These are phyloP conservation scores for barley (Hordeum vulgare) DNA, from an alignment of 176 grass and related monocot species.

Conservation along the genomic window MorexV3_pseudomolecules_assembly NC_058523.1:548299919-548300418, in stretches of 20 bases:
- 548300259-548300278: conserved; percentile 19
- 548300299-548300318: background rate
- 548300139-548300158: background rate
- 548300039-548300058: no score
- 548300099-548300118: no score
- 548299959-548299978: no score
- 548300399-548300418: background rate
- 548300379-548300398: background rate
- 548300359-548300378: background rate
- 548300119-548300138: background rate
- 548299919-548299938: no score
- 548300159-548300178: conserved; percentile 3
- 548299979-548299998: no score
- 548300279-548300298: background rate
- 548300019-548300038: no score
- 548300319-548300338: background rate
- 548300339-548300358: background rate
- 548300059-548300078: no score
- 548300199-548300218: conserved; percentile 12
- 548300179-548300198: background rate
- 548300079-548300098: no score
- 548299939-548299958: no score
- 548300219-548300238: background rate
- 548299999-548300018: no score
- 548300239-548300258: conserved; percentile 29